These are phyloP conservation scores for Penicillium angulare DNA, from an alignment of 495 filamentous ascomycete species.

Conservation along the genomic window DNA sequence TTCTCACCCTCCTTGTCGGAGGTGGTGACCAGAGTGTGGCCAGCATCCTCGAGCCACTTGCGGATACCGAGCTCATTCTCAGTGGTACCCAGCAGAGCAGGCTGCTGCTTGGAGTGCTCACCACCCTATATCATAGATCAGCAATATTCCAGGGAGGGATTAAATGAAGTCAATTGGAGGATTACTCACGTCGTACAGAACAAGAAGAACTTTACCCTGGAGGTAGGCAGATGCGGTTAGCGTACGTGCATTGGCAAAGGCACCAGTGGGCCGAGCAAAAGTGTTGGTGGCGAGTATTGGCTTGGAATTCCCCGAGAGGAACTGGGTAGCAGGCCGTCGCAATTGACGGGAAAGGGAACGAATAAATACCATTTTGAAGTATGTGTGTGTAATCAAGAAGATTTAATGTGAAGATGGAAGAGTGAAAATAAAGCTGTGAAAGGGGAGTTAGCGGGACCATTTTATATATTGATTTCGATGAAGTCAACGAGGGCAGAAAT, in stretches of 20 bases:
- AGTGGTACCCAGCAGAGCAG: constrained; percentile 85
- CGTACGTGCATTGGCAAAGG: constrained; percentile 42
- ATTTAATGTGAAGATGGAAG: constrained; percentile 3
- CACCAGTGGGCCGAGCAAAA: constrained; percentile 29
- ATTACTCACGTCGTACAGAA: constrained; percentile 71
- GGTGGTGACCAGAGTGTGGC: constrained; percentile 94
- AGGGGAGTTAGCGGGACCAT: constrained; percentile 13
- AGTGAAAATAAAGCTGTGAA: constrained; percentile 8
- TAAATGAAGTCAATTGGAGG: background rate
- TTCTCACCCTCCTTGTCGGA: constrained; percentile 95
- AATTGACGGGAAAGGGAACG: constrained; percentile 57
- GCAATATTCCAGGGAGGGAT: background rate
- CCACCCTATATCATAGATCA: constrained; percentile 49
- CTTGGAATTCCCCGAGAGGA: constrained; percentile 41
- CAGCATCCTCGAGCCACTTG: constrained; percentile 93
- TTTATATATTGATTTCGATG: constrained; percentile 1
- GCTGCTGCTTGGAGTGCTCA: constrained; percentile 72
- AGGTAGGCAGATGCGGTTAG: constrained; percentile 56
- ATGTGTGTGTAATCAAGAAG: constrained; percentile 9
- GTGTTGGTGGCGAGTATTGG: constrained; percentile 14
- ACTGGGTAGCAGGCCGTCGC: constrained; percentile 56
- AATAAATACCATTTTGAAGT: constrained; percentile 69
- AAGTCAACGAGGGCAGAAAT: constrained; percentile 18
- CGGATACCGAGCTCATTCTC: constrained; percentile 97
- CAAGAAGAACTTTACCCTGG: constrained; percentile 73